phyloP scores from a whole-genome alignment of 2,329 filamentous ascomycete genomes.

The Aaosphaeria pasadenensis region DNA sequence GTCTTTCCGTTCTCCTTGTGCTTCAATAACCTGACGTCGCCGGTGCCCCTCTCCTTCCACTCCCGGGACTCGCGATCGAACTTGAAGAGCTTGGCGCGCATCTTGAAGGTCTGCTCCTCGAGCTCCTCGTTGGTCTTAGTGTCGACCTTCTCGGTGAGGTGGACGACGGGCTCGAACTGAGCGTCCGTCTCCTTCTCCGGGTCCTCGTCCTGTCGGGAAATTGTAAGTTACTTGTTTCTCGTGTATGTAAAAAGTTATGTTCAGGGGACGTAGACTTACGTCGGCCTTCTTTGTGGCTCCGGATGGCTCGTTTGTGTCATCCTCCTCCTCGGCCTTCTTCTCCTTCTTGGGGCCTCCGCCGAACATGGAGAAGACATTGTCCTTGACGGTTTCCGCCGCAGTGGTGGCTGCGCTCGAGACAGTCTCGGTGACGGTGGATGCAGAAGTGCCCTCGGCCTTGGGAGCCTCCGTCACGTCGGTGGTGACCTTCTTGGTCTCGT shows the following conservation, averaged over 20 bases:
- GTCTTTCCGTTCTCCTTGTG: slow-evolving; percentile 99
- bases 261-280: slow-evolving; percentile 47
- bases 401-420: slow-evolving; percentile 36
- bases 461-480: slow-evolving; percentile 33
- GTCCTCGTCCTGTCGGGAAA: slow-evolving; percentile 57
- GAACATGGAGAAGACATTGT: slow-evolving; percentile 93
- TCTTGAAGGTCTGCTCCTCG: slow-evolving; percentile 98
- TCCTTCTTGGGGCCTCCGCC: slow-evolving; percentile 96
- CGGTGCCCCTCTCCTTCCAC: slow-evolving; percentile 99
- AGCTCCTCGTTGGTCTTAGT: slow-evolving; percentile 97
- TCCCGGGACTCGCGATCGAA: slow-evolving; percentile 88
- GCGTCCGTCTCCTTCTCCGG: slow-evolving; percentile 91
- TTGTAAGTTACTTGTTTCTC: slow-evolving; percentile 8
- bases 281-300: slow-evolving; percentile 64
- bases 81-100: slow-evolving; percentile 99
- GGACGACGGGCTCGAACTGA: slow-evolving; percentile 95
- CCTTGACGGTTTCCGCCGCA: slow-evolving; percentile 43
- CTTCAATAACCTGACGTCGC: slow-evolving; percentile 93
- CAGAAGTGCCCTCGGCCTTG: slow-evolving; percentile 53
- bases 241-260: not conserved
- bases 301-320: slow-evolving; percentile 69
- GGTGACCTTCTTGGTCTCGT: slow-evolving; percentile 45
- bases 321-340: slow-evolving; percentile 76
- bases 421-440: slow-evolving; percentile 29
- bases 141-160: slow-evolving; percentile 94